Base-by-base conservation (phyloP, 805 yeast genomes). In the Barnettozyma sp. region DNA sequence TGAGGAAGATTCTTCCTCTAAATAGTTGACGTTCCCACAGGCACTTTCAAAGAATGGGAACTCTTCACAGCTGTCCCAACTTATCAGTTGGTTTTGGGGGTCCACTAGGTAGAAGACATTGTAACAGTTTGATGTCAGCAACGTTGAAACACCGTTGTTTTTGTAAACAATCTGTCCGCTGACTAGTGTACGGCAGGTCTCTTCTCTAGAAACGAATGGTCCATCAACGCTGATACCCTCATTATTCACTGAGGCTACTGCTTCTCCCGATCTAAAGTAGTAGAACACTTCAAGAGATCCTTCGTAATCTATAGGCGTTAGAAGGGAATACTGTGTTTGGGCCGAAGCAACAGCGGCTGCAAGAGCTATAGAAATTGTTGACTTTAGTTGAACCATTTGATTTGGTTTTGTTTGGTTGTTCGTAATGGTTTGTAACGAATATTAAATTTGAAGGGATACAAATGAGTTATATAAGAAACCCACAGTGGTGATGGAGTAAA, bases 41-140 rank as follows among this genome's bases (percentile, higher is more conserved):
- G 40, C 22, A 3, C 40, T 14, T 25, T 42, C 35, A 33, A 40
- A 46, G 45, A 48, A 46, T 38, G 56, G 46, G 42, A 44, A 52
- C 33, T 52, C 56, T 14, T 34, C 39, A 41, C 56, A 52, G 14
- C 45, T 29, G 7, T 34, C 22, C 56, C 56, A 52, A 13, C 41
- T 40, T 20, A 52, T 33, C 4, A 28, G 34, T 15, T 41, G 26
- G 11, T 27, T 31, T 5, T 39, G 35, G 6, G 38, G 9, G 17
- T 45, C 45, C 21, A 42, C 50, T 27, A 52, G 29, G 30, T 34
- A 33, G 39, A 41, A 50, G 20, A 52, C 53, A 29, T 45, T 38
- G 35, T 32, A 43, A 35, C 56, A 52, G 44, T 52, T 45, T 18
- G 51, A 24, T 5, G 55, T 45, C 26, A 52, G 33, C 15, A 52